Percentiles rank a stretch among this genome's conserved stretches.
Evolutionary conservation across 2,329 filamentous ascomycete species (phyloP).

Genomic region (Penicillium sp.): DNA sequence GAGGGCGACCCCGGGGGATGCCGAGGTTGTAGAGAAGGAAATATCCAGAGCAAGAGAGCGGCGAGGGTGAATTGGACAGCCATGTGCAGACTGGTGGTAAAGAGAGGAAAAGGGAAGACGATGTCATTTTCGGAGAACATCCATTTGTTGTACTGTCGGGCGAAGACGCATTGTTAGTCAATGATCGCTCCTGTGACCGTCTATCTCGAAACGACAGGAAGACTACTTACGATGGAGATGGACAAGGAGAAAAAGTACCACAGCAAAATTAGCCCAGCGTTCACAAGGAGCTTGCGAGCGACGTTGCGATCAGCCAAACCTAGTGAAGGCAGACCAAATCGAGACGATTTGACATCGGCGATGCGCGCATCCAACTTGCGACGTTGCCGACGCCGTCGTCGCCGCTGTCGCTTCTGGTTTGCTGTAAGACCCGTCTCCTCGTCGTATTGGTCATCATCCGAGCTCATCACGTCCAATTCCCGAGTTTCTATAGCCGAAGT

Average conservation of each 20-base stretch:
- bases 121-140: constrained; percentile 89
- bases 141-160: constrained; percentile 92
- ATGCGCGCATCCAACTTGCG: constrained; percentile 71
- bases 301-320: constrained; percentile 73
- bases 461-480: constrained; percentile 60
- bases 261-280: constrained; percentile 76
- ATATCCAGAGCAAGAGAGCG: constrained; percentile 72
- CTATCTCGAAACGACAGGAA: background rate
- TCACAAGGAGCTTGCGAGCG: constrained; percentile 67
- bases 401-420: constrained; percentile 66
- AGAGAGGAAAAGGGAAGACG: constrained; percentile 91
- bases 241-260: constrained; percentile 95
- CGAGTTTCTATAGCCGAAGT: constrained; percentile 48
- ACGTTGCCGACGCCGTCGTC: constrained; percentile 67
- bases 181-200: background rate
- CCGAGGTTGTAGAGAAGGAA: constrained; percentile 78
- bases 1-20: constrained; percentile 30
- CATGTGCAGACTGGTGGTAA: constrained; percentile 96
- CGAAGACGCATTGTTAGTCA: background rate
- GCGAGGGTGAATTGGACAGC: constrained; percentile 86
- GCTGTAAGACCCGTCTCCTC: constrained; percentile 85
- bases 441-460: constrained; percentile 78
- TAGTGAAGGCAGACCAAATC: constrained; percentile 62
- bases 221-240: constrained; percentile 75
- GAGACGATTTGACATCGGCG: constrained; percentile 61